Conservation (phyloP, 768 basidiomycete species). For the Crucibulum laeve region DNA sequence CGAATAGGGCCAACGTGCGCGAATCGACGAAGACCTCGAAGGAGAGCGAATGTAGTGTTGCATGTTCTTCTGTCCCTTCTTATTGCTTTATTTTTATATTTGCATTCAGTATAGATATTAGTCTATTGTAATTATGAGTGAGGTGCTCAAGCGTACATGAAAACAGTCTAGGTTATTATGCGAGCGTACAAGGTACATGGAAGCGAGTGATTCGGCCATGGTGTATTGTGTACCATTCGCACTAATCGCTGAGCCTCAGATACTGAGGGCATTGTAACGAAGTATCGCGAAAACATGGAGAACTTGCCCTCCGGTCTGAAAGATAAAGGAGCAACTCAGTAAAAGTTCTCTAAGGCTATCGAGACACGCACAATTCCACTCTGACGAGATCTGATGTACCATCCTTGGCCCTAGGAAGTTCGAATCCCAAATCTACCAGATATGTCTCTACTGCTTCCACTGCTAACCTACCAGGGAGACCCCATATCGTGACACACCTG, state of each 20-base stretch:
- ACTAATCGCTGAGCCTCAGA: slow-evolving; percentile 71
- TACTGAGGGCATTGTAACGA: slow-evolving; percentile 50
- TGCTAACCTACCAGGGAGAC: slow-evolving; percentile 49
- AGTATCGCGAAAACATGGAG: slow-evolving; percentile 44
- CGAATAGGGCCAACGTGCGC: slow-evolving; percentile 51
- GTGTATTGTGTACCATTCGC: slow-evolving; percentile 57
- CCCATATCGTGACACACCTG: slow-evolving; percentile 54
- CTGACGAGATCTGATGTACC: slow-evolving; percentile 45
- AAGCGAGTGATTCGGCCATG: slow-evolving; percentile 28
- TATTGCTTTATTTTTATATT: slow-evolving; percentile 17
- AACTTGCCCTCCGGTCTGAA: slow-evolving; percentile 33
- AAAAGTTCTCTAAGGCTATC: neutral
- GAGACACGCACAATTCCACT: slow-evolving; percentile 40
- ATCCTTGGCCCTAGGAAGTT: slow-evolving; percentile 18
- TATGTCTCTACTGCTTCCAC: slow-evolving; percentile 28
- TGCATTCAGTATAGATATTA: slow-evolving; percentile 5
- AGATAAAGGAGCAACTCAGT: slow-evolving; percentile 1
- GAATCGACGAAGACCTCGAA: slow-evolving; percentile 63
- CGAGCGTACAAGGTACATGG: slow-evolving; percentile 42
- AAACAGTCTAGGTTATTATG: slow-evolving; percentile 40
- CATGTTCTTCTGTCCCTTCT: slow-evolving; percentile 4
- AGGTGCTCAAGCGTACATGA: slow-evolving; percentile 5
- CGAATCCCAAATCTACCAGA: slow-evolving; percentile 42
- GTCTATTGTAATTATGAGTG: slow-evolving; percentile 14
- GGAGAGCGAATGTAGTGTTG: slow-evolving; percentile 61